These are phyloP conservation scores for Nephromyces sp. DNA, from an alignment of 169 alveolate genomes.

Conservation along the genomic window DNA sequence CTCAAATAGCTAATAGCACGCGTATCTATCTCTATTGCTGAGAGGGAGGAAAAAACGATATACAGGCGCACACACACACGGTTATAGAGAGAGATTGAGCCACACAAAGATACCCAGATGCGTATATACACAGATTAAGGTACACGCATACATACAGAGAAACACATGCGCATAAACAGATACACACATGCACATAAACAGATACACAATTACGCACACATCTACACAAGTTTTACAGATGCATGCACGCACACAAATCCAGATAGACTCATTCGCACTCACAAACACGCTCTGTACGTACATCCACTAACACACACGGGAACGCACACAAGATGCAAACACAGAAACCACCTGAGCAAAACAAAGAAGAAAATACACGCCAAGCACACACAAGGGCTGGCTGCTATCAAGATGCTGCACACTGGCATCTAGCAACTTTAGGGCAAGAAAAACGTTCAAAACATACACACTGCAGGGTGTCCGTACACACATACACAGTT, in stretches of 20 bases:
- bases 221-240: background rate
- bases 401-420: no score
- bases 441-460: no score
- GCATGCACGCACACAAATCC: background rate
- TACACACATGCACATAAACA: background rate
- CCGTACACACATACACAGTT: background rate
- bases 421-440: no score
- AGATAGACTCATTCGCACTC: background rate
- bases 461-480: no score
- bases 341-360: no score
- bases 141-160: no score
- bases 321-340: no score
- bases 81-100: no score
- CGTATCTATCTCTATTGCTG: constrained; percentile 60
- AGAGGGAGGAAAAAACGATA: background rate
- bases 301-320: no score
- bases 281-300: background rate
- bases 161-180: background rate
- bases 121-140: no score
- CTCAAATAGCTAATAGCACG: constrained; percentile 63
- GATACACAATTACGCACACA: background rate
- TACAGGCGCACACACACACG: background rate
- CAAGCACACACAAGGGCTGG: no score
- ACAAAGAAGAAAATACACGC: no score
- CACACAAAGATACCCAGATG: background rate